These are phyloP conservation scores for Naganishia liquefaciens DNA, from an alignment of 1,284 basidiomycete species.

Conservation along the genomic window DNA sequence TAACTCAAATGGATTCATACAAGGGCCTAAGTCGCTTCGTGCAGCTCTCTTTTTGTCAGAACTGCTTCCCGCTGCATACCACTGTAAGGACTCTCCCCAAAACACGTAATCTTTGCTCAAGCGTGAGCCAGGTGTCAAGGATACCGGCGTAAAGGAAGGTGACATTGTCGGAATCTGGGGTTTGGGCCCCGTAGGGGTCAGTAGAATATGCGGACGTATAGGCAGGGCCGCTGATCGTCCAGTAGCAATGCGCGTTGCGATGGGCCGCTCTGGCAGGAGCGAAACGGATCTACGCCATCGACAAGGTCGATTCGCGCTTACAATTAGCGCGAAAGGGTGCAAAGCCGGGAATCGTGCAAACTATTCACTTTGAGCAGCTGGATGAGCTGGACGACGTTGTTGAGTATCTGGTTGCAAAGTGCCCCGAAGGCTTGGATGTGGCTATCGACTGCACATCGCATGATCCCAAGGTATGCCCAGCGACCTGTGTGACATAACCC, in stretches of 20 bases:
- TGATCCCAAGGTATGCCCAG: conserved; percentile 46
- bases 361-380: conserved; percentile 64
- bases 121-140: conserved; percentile 57
- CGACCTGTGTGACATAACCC: too few species aligned
- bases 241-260: conserved; percentile 36
- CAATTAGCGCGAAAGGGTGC: conserved; percentile 62
- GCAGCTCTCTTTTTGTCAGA: conserved; percentile 65
- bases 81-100: conserved; percentile 47
- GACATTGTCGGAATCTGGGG: conserved; percentile 69
- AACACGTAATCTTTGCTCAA: not conserved
- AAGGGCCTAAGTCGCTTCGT: not conserved
- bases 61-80: conserved; percentile 64
- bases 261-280: conserved; percentile 71
- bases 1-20: too few species aligned
- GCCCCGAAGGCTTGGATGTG: conserved; percentile 64
- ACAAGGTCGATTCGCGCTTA: conserved; percentile 66
- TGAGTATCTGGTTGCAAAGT: conserved; percentile 64
- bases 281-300: conserved; percentile 70
- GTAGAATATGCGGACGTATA: too few species aligned
- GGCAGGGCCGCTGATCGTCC: not conserved
- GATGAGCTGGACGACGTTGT: conserved; percentile 62
- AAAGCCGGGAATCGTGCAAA: conserved; percentile 55
- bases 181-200: conserved; percentile 45
- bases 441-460: conserved; percentile 61
- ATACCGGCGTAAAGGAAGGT: conserved; percentile 66